Conservation (phyloP, 129 eudicot genomes). For the Silybum marianum region DNA sequence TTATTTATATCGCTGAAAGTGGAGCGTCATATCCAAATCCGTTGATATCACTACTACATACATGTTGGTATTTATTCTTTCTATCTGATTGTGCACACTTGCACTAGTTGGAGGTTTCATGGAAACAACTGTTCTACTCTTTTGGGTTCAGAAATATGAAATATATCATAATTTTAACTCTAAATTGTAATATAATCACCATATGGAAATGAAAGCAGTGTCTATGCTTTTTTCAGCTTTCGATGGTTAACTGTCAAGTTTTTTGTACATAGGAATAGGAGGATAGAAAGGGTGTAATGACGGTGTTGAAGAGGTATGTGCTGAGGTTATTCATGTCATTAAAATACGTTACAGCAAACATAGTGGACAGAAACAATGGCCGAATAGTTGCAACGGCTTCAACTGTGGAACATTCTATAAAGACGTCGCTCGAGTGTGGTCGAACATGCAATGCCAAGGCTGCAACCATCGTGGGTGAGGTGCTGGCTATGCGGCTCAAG, state of each 20-base stretch:
- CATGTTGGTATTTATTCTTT: too few relatives aligned
- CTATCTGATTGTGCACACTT: too few relatives aligned
- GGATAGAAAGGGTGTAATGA: conserved; percentile 31
- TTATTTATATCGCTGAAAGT: too few relatives aligned
- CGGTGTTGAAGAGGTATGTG: conserved; percentile 66
- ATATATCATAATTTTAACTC: neutral
- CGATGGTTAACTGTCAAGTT: neutral
- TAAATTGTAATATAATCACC: neutral
- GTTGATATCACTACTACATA: too few relatives aligned
- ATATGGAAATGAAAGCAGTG: neutral
- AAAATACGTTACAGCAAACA: conserved; percentile 74
- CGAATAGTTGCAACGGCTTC: conserved; percentile 73
- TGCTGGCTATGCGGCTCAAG: conserved; percentile 66
- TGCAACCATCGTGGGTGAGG: conserved; percentile 76
- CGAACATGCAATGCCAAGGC: conserved; percentile 72
- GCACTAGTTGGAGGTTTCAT: too few relatives aligned
- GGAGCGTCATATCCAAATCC: too few relatives aligned
- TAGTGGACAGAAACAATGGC: conserved; percentile 67
- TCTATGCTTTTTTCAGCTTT: neutral
- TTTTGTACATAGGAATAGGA: neutral
- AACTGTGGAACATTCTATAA: conserved; percentile 64
- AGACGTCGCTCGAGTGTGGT: conserved; percentile 67
- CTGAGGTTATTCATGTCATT: conserved; percentile 64
- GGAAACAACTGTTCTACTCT: too few relatives aligned
- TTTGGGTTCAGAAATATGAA: too few relatives aligned